Conservation (phyloP, 1,284 basidiomycete genomes). For the Ganoderma lingzhi region DNA sequence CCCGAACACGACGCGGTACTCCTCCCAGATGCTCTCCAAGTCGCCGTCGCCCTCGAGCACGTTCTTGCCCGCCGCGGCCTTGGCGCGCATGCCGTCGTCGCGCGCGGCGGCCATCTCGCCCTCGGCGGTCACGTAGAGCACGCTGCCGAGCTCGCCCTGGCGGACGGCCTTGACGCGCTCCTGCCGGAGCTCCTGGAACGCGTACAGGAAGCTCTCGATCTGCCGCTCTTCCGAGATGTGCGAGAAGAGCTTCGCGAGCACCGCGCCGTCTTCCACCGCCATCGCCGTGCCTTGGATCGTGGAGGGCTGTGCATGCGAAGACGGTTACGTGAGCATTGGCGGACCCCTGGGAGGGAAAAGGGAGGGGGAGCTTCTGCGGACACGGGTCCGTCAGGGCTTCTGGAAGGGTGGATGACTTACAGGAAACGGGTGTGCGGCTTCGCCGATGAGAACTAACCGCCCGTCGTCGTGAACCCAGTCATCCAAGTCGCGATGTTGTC, state of each 20-base stretch:
- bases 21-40: conserved; percentile 32
- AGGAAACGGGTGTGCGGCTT: conserved; percentile 60
- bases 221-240: conserved; percentile 58
- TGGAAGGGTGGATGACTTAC: conserved; percentile 44
- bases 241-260: conserved; percentile 65
- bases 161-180: conserved; percentile 30
- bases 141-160: conserved; percentile 30
- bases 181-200: conserved; percentile 58
- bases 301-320: conserved; percentile 37
- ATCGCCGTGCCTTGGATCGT: conserved; percentile 50
- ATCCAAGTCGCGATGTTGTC: conserved; percentile 38
- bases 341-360: background rate
- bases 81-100: conserved; percentile 50
- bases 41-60: conserved; percentile 41
- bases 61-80: conserved; percentile 47
- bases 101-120: conserved; percentile 41
- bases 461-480: conserved; percentile 39
- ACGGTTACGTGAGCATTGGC: background rate
- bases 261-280: conserved; percentile 61
- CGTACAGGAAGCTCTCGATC: conserved; percentile 58
- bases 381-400: background rate
- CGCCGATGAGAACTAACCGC: conserved; percentile 37
- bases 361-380: background rate
- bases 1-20: conserved; percentile 38
- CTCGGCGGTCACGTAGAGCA: conserved; percentile 26